Base-by-base conservation (phyloP, 2,329 filamentous ascomycete genomes). In the Endoconidiophora polonica region DNA sequence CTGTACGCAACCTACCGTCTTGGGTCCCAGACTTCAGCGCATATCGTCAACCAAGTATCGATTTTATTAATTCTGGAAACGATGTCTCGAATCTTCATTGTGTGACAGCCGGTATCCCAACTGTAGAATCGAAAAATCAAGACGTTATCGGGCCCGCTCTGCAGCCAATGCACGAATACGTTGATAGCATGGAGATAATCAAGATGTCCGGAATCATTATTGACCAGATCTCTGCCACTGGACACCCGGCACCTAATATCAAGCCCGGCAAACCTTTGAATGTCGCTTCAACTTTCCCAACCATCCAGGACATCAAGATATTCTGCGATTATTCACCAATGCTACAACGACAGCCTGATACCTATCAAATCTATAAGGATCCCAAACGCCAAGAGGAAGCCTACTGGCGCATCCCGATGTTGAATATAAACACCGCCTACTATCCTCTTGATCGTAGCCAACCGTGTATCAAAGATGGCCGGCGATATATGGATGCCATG, bases 21-120 rank as follows among this genome's bases (percentile, higher is more conserved):
- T 50, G 49, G 49, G 44, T 46, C 18, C 49, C 49, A 12, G 49
- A 50, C 12, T 50, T 50, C 37, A 41, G 36, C 33, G 37, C 38
- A 7, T 39, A 41, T 16, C 33, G 23, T 3, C 44, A 50, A n/a
- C 49, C 49, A 7, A 50, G 5, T 10, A 50, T 46, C 6, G 49
- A 50, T 37, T 46, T 33, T 6, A 16, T 40, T 7, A 41, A 43
- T 20, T 41, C 20, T 9, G n/a, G 22, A 20, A 29, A 40, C n/a
- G 18, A 39, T 33, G n/a, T 50, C n/a, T 26, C 39, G n/a, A 29
- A 24, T 9, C 14, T 12, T 18, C 22, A 41, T 9, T 16, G 12
- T n/a, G 24, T 23, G 2, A 12, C 10, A n/a, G 36, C 42, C 18
- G 49, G 42, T 20, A 46, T 46, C 4, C 49, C 49, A 18, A 50